Conservation (phyloP, 768 basidiomycete species). For the Trametes villosa region DNA sequence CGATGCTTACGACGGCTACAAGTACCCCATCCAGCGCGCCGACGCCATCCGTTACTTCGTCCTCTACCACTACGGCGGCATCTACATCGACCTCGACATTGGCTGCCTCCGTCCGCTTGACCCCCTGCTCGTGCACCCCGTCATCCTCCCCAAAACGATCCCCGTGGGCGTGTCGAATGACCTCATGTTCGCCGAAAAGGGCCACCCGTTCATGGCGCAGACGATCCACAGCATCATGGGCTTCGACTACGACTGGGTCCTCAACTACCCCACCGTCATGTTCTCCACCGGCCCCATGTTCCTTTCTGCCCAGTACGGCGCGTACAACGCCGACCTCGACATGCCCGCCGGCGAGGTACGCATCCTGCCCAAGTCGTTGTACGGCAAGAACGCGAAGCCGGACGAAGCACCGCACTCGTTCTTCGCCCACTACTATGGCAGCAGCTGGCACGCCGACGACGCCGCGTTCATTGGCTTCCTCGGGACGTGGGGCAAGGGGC, state of each 20-base stretch:
- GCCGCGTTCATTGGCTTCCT: slow-evolving; percentile 97
- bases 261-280: slow-evolving; percentile 99
- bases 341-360: slow-evolving; percentile 75
- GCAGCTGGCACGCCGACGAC: slow-evolving; percentile 98
- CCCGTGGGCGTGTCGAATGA: slow-evolving; percentile 98
- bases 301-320: slow-evolving; percentile 89
- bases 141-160: slow-evolving; percentile 93
- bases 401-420: slow-evolving; percentile 88
- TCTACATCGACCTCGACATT: slow-evolving; percentile 97
- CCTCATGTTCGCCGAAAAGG: slow-evolving; percentile 88
- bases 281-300: slow-evolving; percentile 99
- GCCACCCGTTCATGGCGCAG: slow-evolving; percentile 88
- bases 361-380: slow-evolving; percentile 93
- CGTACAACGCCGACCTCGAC: slow-evolving; percentile 64
- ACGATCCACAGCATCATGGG: slow-evolving; percentile 89
- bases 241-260: slow-evolving; percentile 92
- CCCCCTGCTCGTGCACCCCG: slow-evolving; percentile 81
- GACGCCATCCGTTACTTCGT: slow-evolving; percentile 99
- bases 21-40: slow-evolving; percentile 91
- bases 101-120: slow-evolving; percentile 89
- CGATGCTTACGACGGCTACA: slow-evolving; percentile 90
- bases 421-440: slow-evolving; percentile 97
- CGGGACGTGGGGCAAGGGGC: slow-evolving; percentile 80
- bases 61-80: slow-evolving; percentile 91
- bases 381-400: slow-evolving; percentile 91